Base-by-base conservation (phyloP, 164 flowering plant genomes). In the Magnolia changhungtana region DNA sequence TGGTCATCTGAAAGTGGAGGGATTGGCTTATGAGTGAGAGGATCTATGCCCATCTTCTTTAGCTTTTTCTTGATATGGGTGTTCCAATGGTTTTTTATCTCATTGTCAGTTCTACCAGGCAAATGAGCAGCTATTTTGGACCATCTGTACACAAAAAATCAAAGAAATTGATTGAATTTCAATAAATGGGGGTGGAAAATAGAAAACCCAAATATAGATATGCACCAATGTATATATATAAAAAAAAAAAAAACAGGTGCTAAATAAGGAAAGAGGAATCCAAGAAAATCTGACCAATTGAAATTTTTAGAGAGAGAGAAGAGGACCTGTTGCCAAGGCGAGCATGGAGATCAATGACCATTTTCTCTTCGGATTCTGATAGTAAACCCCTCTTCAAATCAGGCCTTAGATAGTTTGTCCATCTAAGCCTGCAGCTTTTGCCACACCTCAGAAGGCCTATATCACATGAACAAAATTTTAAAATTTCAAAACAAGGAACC, bases 101-200 rank as follows among this genome's bases (percentile, higher is more conserved):
- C 94, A 77, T 90, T 90, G 69, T 90, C 94, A 37, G 94, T 90
- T 85, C 92, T 87, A 23, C 94, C 92, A n/a, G 94, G 94, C 50
- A 90, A 85, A 85, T 90, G 90, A 69, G 89, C 83, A 45, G 94
- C 94, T 76, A 90, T 89, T 74, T 90, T 89, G 8, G 92, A 90
- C 94, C 94, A 90, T 82, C 94, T 90, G 86, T 45, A 72, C 70
- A 77, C 51, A 18, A 71, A 75, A 8, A 14, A 16, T 58, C 10
- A 72, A 27, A 9, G 8, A 4, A 19, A 18, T 11, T 24, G 49
- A 73, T 11, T 31, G 8, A 52, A 18, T 31, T 20, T 24, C 3
- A 72, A 67, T 18, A 64, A 23, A 24, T 29, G 18, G 16, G 13
- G 4, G 37, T 23, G 50, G 74, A 23, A 50, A 18, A 16, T 23